Percentiles rank a stretch among this genome's conserved stretches.
These are phyloP conservation scores for Zygoascus ofunaensis DNA, from an alignment of 805 yeast species.

Conservation along the genomic window DNA sequence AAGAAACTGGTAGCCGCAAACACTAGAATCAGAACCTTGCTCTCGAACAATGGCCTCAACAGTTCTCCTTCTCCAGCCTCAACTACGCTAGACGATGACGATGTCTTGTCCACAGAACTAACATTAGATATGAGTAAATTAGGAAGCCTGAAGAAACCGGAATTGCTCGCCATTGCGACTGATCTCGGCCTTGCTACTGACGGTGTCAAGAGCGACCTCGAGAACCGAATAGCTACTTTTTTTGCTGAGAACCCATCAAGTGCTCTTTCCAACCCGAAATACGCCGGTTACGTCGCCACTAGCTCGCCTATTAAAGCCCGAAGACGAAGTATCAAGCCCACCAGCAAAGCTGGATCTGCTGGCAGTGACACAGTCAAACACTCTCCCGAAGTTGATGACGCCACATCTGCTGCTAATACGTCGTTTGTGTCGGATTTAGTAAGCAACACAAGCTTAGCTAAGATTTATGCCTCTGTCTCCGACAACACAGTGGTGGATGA, in stretches of 20 bases:
- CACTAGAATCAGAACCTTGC: too few species aligned
- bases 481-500: conserved; percentile 13
- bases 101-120: too few species aligned
- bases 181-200: conserved; percentile 27
- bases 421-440: background rate
- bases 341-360: conserved; percentile 7
- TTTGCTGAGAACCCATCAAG: conserved; percentile 15
- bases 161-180: conserved; percentile 31
- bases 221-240: conserved; percentile 19
- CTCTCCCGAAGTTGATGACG: conserved; percentile 12
- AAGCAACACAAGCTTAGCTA: background rate
- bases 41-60: too few species aligned
- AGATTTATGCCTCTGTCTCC: conserved; percentile 1
- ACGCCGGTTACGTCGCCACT: conserved; percentile 14
- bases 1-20: too few species aligned
- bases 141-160: conserved; percentile 31
- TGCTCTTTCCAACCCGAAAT: conserved; percentile 17
- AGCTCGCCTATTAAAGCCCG: conserved; percentile 9
- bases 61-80: too few species aligned
- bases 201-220: conserved; percentile 26
- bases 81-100: too few species aligned
- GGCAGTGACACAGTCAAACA: conserved; percentile 8
- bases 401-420: conserved; percentile 10
- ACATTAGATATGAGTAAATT: conserved; percentile 23
- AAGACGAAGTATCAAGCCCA: conserved; percentile 13